Evolutionary conservation across 768 basidiomycete species (phyloP).

Genomic region (Phaffia australis): DNA sequence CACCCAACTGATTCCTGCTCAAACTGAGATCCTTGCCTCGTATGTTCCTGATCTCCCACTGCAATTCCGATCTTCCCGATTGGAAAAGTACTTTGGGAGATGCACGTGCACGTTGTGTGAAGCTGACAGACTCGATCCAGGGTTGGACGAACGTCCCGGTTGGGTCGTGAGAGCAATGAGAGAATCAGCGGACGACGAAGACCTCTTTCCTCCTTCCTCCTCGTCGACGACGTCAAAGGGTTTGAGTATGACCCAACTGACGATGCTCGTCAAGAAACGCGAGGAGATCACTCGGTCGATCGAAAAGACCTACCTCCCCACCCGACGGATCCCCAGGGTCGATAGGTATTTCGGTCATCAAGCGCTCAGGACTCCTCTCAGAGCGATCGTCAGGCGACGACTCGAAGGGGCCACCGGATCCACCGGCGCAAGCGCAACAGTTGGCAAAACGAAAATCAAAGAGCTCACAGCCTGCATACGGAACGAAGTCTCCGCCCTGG

Average conservation of each 20-base stretch:
- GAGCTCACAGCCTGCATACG: conserved; percentile 1
- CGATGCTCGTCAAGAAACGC: not conserved
- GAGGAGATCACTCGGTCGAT: conserved; percentile 3
- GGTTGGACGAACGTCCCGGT: conserved; percentile 5
- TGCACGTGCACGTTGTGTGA: conserved; percentile 19
- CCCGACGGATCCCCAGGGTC: not conserved
- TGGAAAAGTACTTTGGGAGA: conserved; percentile 16
- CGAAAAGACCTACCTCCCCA: conserved; percentile 10
- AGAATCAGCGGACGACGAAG: conserved; percentile 6
- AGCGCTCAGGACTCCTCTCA: conserved; percentile 1
- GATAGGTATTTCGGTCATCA: conserved; percentile 18
- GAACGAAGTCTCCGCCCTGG: conserved; percentile 8
- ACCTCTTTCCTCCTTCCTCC: not conserved
- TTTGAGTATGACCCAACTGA: conserved; percentile 2
- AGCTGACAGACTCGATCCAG: conserved; percentile 5
- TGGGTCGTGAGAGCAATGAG: conserved; percentile 10
- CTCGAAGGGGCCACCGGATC: not conserved
- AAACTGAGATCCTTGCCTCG: conserved; percentile 15
- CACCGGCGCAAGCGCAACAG: not conserved
- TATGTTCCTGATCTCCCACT: conserved; percentile 24
- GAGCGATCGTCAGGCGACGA: not conserved
- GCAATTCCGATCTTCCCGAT: conserved; percentile 14
- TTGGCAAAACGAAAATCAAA: conserved; percentile 1
- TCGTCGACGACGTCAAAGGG: not conserved
- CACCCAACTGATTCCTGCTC: conserved; percentile 3